Percentiles rank a stretch among this genome's conserved stretches.
Conservation (phyloP, 1,284 basidiomycete genomes). For the Omphalotus olearius region DNA sequence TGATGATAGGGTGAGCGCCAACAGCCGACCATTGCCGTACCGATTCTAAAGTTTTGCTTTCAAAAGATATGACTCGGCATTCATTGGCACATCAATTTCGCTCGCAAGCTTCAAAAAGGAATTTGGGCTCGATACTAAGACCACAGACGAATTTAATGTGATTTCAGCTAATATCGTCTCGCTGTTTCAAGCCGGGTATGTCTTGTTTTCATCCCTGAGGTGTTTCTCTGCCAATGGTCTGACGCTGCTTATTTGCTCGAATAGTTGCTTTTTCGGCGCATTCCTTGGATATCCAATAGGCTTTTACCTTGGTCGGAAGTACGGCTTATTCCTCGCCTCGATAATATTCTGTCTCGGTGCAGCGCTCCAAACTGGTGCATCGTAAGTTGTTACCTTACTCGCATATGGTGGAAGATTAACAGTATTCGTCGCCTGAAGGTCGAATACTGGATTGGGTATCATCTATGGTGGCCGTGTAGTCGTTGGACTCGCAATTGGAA, state of each 20-base stretch:
- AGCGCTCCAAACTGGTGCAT: constrained; percentile 27
- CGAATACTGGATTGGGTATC: constrained; percentile 27
- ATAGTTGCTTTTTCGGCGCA: constrained; percentile 33
- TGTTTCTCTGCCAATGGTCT: too few relatives aligned
- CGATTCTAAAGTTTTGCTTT: background rate
- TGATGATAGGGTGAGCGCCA: constrained; percentile 35
- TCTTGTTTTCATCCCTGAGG: background rate
- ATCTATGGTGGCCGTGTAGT: constrained; percentile 32
- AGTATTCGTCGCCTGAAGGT: constrained; percentile 14
- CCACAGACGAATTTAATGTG: constrained; percentile 27
- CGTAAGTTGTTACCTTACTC: constrained; percentile 15
- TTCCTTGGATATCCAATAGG: constrained; percentile 29
- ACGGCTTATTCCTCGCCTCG: constrained; percentile 24
- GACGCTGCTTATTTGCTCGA: background rate
- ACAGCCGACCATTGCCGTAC: background rate
- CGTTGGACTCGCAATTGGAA: constrained; percentile 30
- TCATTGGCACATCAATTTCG: constrained; percentile 39
- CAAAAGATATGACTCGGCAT: constrained; percentile 36
- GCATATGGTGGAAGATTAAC: background rate
- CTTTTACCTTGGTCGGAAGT: constrained; percentile 29
- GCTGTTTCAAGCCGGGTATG: constrained; percentile 38
- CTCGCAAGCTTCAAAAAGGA: constrained; percentile 39
- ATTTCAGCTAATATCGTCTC: constrained; percentile 44
- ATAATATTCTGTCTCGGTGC: constrained; percentile 29
- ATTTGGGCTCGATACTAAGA: constrained; percentile 33